Percentiles rank a stretch among this genome's conserved stretches.
These are phyloP conservation scores for Eucalyptus sp. DNA, from an alignment of 345 rosid species.

Conservation along the genomic window DNA sequence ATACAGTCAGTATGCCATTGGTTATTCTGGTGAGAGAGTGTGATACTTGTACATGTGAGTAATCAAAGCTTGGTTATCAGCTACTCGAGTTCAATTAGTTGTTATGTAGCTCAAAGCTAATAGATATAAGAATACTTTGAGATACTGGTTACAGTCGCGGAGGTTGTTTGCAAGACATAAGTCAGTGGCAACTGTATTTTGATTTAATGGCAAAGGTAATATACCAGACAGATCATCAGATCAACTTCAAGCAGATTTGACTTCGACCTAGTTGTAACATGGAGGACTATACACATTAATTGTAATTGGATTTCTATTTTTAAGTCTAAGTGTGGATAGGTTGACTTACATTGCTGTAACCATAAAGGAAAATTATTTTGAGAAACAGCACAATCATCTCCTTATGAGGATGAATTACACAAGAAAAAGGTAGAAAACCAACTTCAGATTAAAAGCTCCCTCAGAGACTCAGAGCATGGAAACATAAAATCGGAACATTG, in stretches of 20 bases:
- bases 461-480: background rate
- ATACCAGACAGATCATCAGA: background rate
- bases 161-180: background rate
- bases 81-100: background rate
- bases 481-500: background rate
- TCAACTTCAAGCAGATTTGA: background rate
- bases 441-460: background rate
- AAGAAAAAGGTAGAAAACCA: background rate
- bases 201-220: background rate
- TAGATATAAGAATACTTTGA: background rate
- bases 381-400: background rate
- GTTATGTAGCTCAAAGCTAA: background rate
- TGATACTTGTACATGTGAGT: background rate
- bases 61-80: background rate
- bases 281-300: background rate
- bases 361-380: background rate
- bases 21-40: background rate
- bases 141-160: background rate
- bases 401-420: background rate
- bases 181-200: background rate
- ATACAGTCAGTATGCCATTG: background rate
- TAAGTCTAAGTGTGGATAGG: background rate
- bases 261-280: background rate
- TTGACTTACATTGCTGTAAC: background rate
- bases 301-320: background rate